These are phyloP conservation scores for Solanum bulbocastanum DNA, from an alignment of 257 asterid genomes.

Conservation along the genomic window DNA sequence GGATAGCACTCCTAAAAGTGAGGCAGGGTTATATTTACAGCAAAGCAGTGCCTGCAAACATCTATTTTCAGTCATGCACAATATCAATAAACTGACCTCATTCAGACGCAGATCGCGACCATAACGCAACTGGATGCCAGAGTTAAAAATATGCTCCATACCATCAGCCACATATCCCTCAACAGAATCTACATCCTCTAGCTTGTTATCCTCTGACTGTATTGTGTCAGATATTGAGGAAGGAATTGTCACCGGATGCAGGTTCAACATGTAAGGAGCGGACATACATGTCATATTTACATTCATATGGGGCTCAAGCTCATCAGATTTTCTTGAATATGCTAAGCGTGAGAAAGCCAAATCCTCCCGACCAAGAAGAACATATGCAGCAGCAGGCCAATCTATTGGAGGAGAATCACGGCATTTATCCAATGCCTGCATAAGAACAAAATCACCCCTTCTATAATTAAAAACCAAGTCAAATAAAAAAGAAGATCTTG, in stretches of 20 bases:
- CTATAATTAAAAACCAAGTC: background rate
- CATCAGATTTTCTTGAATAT: conserved; percentile 43
- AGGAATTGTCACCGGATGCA: conserved; percentile 82
- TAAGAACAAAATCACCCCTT: background rate
- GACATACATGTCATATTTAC: conserved; percentile 60
- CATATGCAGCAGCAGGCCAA: conserved; percentile 97
- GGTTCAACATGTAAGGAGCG: conserved; percentile 80
- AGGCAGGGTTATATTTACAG: background rate
- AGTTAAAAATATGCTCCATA: conserved; percentile 88
- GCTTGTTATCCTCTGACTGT: conserved; percentile 55
- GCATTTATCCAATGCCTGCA: conserved; percentile 82
- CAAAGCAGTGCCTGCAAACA: background rate
- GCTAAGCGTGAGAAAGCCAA: conserved; percentile 59
- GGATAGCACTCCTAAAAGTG: background rate
- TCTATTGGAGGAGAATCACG: conserved; percentile 92
- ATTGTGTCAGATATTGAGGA: conserved; percentile 73
- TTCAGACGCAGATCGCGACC: conserved; percentile 94
- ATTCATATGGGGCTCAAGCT: conserved; percentile 42
- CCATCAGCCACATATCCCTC: conserved; percentile 82
- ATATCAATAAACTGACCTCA: conserved; percentile 44
- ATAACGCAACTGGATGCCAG: conserved; percentile 83
- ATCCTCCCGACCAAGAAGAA: conserved; percentile 96
- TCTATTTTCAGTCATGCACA: background rate
- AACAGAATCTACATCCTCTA: conserved; percentile 57
- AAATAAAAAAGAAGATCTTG: background rate